Conservation (phyloP, 345 rosid species). For the Eucalyptus pauciflora region DNA sequence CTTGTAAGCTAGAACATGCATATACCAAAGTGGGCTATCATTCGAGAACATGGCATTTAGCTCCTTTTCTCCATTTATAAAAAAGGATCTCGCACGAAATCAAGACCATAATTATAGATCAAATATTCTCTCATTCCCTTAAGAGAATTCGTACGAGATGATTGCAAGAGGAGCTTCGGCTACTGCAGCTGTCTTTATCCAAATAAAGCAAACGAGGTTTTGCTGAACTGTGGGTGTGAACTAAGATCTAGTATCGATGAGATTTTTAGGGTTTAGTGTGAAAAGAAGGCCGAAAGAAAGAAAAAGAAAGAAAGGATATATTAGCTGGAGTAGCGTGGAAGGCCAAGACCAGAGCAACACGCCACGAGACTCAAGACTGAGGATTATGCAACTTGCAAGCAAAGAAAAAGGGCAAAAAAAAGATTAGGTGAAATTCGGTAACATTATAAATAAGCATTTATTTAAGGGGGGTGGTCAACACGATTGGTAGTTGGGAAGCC, state of each 20-base stretch:
- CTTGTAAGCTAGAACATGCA: background rate
- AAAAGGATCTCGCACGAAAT: background rate
- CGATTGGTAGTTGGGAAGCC: background rate
- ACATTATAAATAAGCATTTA: background rate
- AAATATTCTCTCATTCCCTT: background rate
- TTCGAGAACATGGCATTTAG: conserved; percentile 1
- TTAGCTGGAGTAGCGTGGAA: conserved; percentile 31
- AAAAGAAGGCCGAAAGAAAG: background rate
- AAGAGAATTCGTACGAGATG: background rate
- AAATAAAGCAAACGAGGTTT: background rate
- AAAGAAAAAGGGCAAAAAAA: background rate
- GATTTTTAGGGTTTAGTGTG: background rate
- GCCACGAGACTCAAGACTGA: background rate
- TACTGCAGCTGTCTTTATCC: background rate
- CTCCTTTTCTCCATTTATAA: background rate
- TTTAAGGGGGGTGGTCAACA: background rate
- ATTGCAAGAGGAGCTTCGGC: background rate
- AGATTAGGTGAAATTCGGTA: background rate
- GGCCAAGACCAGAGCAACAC: background rate
- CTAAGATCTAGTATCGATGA: background rate
- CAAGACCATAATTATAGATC: background rate
- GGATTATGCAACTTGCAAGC: background rate
- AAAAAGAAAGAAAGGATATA: background rate
- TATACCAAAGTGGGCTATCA: conserved; percentile 3
- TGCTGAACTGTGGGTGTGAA: background rate